Base-by-base conservation (phyloP, 148 eudicot species). In the Selenicereus undatus region DNA sequence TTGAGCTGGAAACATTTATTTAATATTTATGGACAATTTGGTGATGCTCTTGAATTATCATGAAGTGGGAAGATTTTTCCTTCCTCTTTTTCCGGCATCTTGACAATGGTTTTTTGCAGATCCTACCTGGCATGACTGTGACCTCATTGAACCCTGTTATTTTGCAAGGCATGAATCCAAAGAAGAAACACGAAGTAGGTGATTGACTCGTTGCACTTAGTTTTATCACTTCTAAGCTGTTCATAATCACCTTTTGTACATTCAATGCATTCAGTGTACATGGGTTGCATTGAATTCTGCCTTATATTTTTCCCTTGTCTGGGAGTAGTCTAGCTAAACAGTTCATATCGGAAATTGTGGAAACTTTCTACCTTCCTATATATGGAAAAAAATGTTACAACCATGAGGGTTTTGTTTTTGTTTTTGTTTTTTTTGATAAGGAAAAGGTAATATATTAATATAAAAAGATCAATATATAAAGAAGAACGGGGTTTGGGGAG, bases 141-240 rank as follows among this genome's bases (percentile, higher is more conserved):
- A 78, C 82, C 81, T 80, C 89, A 39, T 90, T 95, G 56, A 88
- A 87, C 77, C 86, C 78, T 73, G 93, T 93, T 82, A 86, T 95
- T 85, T 72, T 93, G 22, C 96, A 93, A 84, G 98, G 97, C 81
- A 95, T 95, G 98, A 93, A 87, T 83, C 87, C 75, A 68, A 95
- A 95, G 92, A 95, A 95, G 85, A 93, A 91, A 79, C 98, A 95
- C 51, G 98, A 95, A 87, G 98, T 92, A 90, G 76, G 94, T 84
- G 30, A 76, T 83, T 39, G 36, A n/a, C 56, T 80, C 66, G 13
- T 76, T 76, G 58, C 22, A 43, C 71, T 73, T 64, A 10, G 12
- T 66, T 56, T 14, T 75, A 64, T 72, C 30, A 35, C 39, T 29
- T 81, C 52, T 76, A 20, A 48, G 26, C 22, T 22, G 27, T 29